Evolutionary conservation across 352 stramenopile genomes (phyloP), one percentile per base, ranked within the genome.

Genomic region (Phytopythium vexans): DNA sequence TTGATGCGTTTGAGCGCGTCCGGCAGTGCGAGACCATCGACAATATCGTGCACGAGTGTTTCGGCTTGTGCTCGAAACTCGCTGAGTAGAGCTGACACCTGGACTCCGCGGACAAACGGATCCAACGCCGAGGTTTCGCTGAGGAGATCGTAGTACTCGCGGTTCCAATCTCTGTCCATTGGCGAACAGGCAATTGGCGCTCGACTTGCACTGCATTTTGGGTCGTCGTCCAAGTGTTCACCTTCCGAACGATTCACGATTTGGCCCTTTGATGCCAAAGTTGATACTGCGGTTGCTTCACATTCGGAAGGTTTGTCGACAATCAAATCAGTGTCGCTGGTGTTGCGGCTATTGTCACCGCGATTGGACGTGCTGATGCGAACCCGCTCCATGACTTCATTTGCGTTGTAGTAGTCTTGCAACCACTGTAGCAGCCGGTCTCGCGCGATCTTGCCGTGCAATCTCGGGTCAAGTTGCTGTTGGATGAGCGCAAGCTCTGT

Each of bases 381-480:
- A 3, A 72, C 53, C 8, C 56, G 56, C 12, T 16, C 8, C 41
- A 68, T 72, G 9, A 60, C 56, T 54, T 74, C 58, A 53, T 74
- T 58, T 7, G 53, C 41, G 11, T 39, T 66, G 43, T 71, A 82
- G 42, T 75, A 74, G 31, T 66, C 70, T 37, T 62, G 66, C 31
- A 82, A 62, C 60, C 67, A 77, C 2, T 56, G 53, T 8, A 86
- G 52, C 32, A 86, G 66, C 2, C 72, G 70, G 1, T 62, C 65
- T 43, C 64, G 72, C 36, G 59, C 58, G 34, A 82, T 76, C 38
- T 61, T 67, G 35, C 72, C 74, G 11, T 68, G 66, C 7, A 64
- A 52, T 12, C 62, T 62, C 0, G 76, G 66, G 36, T 87, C 80
- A 40, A 90, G 56, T 15, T 82, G 66, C 31, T 88, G 73, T 43